Percentiles rank a stretch among this genome's conserved stretches.
Evolutionary conservation across 2,329 filamentous ascomycete genomes (phyloP).

Genomic region (Atkinsonella hypoxylon): DNA sequence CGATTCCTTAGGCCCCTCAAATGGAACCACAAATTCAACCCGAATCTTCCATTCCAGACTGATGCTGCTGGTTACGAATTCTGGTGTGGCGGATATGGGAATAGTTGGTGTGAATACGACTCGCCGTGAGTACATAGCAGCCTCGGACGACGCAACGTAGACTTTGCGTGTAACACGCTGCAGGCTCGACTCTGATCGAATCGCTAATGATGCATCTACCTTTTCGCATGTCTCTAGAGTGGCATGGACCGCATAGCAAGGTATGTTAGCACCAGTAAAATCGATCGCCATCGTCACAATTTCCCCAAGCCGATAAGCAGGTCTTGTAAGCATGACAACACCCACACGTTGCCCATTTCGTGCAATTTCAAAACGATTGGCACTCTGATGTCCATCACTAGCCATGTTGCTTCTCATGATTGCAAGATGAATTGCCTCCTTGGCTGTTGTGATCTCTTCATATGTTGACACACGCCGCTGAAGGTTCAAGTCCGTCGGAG

Average conservation of each 20-base stretch:
- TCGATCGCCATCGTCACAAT: slow-evolving; percentile 75
- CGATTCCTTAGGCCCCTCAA: slow-evolving; percentile 21
- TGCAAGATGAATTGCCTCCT: slow-evolving; percentile 82
- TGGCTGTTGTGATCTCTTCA: slow-evolving; percentile 51
- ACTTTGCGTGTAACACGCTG: slow-evolving; percentile 76
- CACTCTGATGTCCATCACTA: slow-evolving; percentile 57
- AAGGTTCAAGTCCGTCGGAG: slow-evolving; percentile 50
- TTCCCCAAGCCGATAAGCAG: slow-evolving; percentile 82
- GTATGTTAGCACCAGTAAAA: slow-evolving; percentile 63
- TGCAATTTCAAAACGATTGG: slow-evolving; percentile 92
- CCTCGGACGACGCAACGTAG: slow-evolving; percentile 68
- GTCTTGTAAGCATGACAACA: slow-evolving; percentile 77
- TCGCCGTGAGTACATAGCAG: slow-evolving; percentile 67
- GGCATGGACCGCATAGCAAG: slow-evolving; percentile 75
- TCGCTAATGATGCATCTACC: slow-evolving; percentile 66
- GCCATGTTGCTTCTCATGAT: slow-evolving; percentile 72
- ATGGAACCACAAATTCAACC: slow-evolving; percentile 84
- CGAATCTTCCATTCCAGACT: slow-evolving; percentile 79
- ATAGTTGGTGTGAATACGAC: slow-evolving; percentile 76
- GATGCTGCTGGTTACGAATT: slow-evolving; percentile 83
- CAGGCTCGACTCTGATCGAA: slow-evolving; percentile 77
- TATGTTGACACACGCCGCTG: slow-evolving; percentile 43
- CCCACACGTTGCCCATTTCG: slow-evolving; percentile 86
- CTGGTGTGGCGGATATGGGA: slow-evolving; percentile 71
- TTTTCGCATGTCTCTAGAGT: slow-evolving; percentile 80